Base-by-base conservation (phyloP, 305 asterid species). In the Fraxinus platypoda region DNA sequence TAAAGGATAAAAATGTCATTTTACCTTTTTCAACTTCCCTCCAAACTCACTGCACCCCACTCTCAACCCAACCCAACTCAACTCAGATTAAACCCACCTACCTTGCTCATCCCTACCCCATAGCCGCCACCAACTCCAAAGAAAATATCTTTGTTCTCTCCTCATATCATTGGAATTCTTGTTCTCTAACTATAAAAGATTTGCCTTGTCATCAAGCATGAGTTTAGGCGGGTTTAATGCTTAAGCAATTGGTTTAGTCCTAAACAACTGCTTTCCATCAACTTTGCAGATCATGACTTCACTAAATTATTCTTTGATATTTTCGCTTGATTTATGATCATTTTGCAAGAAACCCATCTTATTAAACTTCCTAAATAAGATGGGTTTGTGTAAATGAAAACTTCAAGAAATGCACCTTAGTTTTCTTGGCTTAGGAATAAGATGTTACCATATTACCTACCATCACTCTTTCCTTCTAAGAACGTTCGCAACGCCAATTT, bases 231-330 rank as follows among this genome's bases (percentile, higher is more conserved):
- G 84, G 82, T 86, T 94, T 94, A 87, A 64, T 93, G 98, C 90
- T 89, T 84, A 94, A 94, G 98, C 98, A 91, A 94, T 81, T 90
- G 78, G 83, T 84, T 82, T 80, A 78, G 85, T 85, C 80, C 77
- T 74, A 70, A 78, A 46, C 81, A 76, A 72, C 83, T 83, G 87
- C 70, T 87, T 83, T 71, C 86, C 80, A 86, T 87, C 91, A 83
- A 34, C 85, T 83, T 82, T 78, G 8, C 66, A 68, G 75, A 87
- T 82, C 21, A 68, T 81, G 84, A 82, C 82, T 41, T 77, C 46
- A 33, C 52, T 33, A 57, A 82, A 72, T 79, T 76, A 49, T 77
- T 37, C 75, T 70, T 31, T 54, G 31, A 62, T 23, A 62, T 23
- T 62, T 62, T 62, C 71, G 37, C 86, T 85, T 83, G 74, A 86